Evolutionary conservation across 2,329 filamentous ascomycete species (phyloP).

Genomic region (Phialophora tarda): DNA sequence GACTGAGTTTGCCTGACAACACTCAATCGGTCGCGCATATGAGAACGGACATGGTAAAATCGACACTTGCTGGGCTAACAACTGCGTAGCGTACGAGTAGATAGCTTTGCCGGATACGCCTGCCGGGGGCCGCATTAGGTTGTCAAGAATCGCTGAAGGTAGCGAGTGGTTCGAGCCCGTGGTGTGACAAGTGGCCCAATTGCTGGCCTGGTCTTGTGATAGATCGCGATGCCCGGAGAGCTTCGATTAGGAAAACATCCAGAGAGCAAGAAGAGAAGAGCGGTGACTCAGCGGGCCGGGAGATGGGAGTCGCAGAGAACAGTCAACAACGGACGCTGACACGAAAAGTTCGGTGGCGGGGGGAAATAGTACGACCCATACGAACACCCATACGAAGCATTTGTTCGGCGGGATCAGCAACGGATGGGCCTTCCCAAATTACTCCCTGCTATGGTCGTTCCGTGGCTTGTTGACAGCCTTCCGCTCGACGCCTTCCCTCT

Average conservation of each 20-base stretch:
- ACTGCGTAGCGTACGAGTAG: not conserved
- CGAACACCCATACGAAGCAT: not conserved
- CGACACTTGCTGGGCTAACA: not conserved
- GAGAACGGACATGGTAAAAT: not conserved
- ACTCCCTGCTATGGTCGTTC: not conserved
- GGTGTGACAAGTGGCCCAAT: constrained; percentile 5
- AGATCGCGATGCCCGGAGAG: not conserved
- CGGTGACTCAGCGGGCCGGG: not conserved
- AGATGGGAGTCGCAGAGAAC: not conserved
- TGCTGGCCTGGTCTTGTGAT: not conserved
- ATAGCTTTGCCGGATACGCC: not conserved
- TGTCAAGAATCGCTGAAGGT: not conserved
- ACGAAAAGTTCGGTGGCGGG: not conserved
- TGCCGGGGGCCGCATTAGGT: not conserved
- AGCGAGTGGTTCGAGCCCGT: not conserved
- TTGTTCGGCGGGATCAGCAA: not conserved
- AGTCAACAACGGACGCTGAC: not conserved
- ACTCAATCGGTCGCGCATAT: not conserved
- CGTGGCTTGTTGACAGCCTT: not conserved
- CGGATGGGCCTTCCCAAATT: not conserved
- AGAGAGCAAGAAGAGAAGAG: not conserved
- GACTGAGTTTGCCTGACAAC: not conserved
- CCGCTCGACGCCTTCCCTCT: not conserved
- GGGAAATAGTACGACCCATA: not conserved
- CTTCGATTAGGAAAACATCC: not conserved